These are phyloP conservation scores for Mucor irregularis DNA, from an alignment of 371 early-diverging fungal genomes.

Conservation along the genomic window DNA sequence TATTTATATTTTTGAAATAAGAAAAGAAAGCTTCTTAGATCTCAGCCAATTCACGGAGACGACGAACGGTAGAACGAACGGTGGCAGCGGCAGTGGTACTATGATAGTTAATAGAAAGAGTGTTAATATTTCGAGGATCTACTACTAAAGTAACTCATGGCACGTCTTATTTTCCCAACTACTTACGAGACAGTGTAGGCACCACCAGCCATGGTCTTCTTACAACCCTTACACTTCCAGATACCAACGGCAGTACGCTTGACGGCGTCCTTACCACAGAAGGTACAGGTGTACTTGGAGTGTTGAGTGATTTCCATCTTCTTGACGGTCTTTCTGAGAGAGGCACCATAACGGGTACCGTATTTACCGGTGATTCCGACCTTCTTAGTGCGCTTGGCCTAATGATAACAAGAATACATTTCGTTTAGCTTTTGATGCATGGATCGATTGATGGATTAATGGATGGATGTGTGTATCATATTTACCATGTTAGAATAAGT, in stretches of 20 bases:
- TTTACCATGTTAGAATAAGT: constrained; percentile 19
- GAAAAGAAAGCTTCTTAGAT: constrained; percentile 60
- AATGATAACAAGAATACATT: constrained; percentile 10
- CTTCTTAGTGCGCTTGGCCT: constrained; percentile 99
- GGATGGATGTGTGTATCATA: constrained; percentile 21
- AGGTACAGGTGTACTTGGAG: constrained; percentile 98
- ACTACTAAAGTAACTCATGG: too few relatives aligned
- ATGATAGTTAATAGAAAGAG: not conserved
- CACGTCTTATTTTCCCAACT: not conserved
- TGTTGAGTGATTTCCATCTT: constrained; percentile 99
- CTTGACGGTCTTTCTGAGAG: constrained; percentile 99
- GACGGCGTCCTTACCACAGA: constrained; percentile 99
- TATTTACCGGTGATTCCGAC: constrained; percentile 99
- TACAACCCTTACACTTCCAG: constrained; percentile 99
- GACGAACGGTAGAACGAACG: constrained; percentile 93
- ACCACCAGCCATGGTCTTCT: constrained; percentile 97
- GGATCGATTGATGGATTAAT: too few relatives aligned
- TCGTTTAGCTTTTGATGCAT: not conserved
- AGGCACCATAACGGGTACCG: constrained; percentile 99
- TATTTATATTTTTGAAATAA: constrained; percentile 3
- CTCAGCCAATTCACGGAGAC: constrained; percentile 96
- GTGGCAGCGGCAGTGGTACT: constrained; percentile 92
- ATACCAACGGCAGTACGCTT: constrained; percentile 98
- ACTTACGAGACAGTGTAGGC: constrained; percentile 95
- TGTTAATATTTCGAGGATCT: too few relatives aligned